Evolutionary conservation across 1,284 basidiomycete species (phyloP), one percentile per base, ranked within the genome.

Genomic region (Austroboletus niveus): DNA sequence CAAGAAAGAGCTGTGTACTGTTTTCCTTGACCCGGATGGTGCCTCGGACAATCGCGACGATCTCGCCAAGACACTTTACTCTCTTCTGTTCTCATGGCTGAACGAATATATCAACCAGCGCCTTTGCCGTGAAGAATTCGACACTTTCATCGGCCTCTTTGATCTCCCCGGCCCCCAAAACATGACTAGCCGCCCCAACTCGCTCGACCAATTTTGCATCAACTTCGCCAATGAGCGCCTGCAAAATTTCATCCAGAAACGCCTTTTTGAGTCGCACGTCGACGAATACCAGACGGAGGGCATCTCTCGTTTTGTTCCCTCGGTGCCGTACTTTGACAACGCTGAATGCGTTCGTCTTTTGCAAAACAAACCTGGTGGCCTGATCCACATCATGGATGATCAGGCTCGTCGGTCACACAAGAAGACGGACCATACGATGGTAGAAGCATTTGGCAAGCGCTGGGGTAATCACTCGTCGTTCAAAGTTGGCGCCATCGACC

Each of bases 351-450:
- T 29, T 8, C 27, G 27, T 29, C 27, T 29, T 29, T 29, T 29
- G 27, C 27, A 29, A 29, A 29, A 29, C 7, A 29, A 29, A 6
- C 27, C 27, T 8, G 27, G 27, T 29, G 27, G 27, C 1, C 27
- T 99, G 31, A 86, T 98, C 48, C 92, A 96, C 66, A 98, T 98
- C 70, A 93, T 98, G 86, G 95, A 98, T 66, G 96, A 99, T 65
- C 94, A 98, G 70, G 89, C 94, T 10, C 80, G 88, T 15, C 80
- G 90, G 39, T 80, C 82, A 56, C 86, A 90, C 34, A 94, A 94
- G 74, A 96, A 95, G 83, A 94, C 87, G 8, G 92, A 98, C 63
- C 80, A 87, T 52, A 93, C 89, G 5, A 97, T 98, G 93, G 84
- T 96, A 15, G 93, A 98, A 59, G 92, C 94, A 0, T 94, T 98